Evolutionary conservation across 1,139 yeast genomes (phyloP).

Genomic region (Meyerozyma smithsonii): DNA sequence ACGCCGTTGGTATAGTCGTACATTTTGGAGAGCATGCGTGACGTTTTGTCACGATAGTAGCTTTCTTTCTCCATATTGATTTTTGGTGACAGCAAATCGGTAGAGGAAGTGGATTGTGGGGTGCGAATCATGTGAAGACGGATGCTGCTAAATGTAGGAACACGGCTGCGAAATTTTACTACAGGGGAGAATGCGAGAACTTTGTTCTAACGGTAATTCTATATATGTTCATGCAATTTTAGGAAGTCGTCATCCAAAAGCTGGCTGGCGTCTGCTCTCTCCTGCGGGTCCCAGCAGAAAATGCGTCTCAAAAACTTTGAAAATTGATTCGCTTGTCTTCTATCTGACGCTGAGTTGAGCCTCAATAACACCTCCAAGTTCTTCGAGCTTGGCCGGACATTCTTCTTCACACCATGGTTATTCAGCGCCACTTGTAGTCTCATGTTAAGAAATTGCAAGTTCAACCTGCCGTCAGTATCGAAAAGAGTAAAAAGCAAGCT

Average conservation of each 20-base stretch:
- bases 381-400: conserved; percentile 3
- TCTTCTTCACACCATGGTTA: neutral
- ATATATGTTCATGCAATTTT: neutral
- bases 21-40: conserved; percentile 12
- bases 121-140: conserved; percentile 4
- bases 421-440: conserved; percentile 9
- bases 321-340: conserved; percentile 14
- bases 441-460: conserved; percentile 9
- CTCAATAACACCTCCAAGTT: conserved; percentile 8
- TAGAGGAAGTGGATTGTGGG: conserved; percentile 1
- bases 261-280: conserved; percentile 37
- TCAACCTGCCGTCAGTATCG: conserved; percentile 11
- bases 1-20: conserved; percentile 19
- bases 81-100: neutral
- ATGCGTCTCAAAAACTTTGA: conserved; percentile 32
- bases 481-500: conserved; percentile 23
- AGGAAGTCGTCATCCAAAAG: conserved; percentile 40
- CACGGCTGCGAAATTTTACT: too few relatives aligned
- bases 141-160: too few relatives aligned
- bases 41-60: conserved; percentile 2
- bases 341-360: conserved; percentile 10
- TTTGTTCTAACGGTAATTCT: neutral
- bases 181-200: too few relatives aligned
- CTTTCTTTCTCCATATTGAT: conserved; percentile 1
- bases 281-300: conserved; percentile 54